Evolutionary conservation across 495 filamentous ascomycete species (phyloP).

Genomic region (Hypoxylon fragiforme): DNA sequence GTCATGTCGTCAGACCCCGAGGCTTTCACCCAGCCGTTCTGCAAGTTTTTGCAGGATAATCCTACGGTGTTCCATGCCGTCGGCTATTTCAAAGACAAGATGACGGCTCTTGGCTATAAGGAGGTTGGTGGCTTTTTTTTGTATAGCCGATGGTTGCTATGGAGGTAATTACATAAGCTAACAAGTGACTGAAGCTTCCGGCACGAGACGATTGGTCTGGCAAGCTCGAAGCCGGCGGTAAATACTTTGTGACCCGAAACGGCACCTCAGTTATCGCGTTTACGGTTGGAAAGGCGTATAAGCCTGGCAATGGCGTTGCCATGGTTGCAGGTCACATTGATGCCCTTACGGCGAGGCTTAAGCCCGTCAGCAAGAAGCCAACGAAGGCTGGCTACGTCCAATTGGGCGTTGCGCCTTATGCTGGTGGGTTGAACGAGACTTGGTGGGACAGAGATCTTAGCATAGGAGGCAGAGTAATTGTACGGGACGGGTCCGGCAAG

Average conservation of each 20-base stretch:
- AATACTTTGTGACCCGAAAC: slow-evolving; percentile 87
- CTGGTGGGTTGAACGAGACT: slow-evolving; percentile 78
- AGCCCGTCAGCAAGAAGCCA: slow-evolving; percentile 83
- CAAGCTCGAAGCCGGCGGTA: slow-evolving; percentile 77
- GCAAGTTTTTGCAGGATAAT: slow-evolving; percentile 83
- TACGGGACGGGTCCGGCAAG: slow-evolving; percentile 77
- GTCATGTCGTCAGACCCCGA: slow-evolving; percentile 52
- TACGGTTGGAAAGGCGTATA: slow-evolving; percentile 75
- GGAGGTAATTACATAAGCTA: slow-evolving; percentile 9
- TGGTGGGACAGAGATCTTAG: slow-evolving; percentile 96
- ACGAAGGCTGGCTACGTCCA: slow-evolving; percentile 83
- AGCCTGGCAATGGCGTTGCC: slow-evolving; percentile 80
- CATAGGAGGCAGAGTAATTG: slow-evolving; percentile 84
- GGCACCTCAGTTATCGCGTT: slow-evolving; percentile 88
- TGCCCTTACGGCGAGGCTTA: slow-evolving; percentile 83
- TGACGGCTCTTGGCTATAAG: slow-evolving; percentile 70
- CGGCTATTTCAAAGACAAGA: slow-evolving; percentile 69
- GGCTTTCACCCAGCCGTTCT: slow-evolving; percentile 80
- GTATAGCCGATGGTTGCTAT: too few species aligned
- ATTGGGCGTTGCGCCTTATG: slow-evolving; percentile 90
- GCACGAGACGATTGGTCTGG: slow-evolving; percentile 77
- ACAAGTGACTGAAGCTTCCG: slow-evolving; percentile 57
- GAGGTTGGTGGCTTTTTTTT: slow-evolving; percentile 47
- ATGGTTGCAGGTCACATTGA: slow-evolving; percentile 90
- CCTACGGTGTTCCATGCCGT: slow-evolving; percentile 93